A percentile compares a stretch with the other conserved stretches of the same genome.
Conservation (phyloP, 208 protist genomes). For the Wallacemonas collosoma region DNA sequence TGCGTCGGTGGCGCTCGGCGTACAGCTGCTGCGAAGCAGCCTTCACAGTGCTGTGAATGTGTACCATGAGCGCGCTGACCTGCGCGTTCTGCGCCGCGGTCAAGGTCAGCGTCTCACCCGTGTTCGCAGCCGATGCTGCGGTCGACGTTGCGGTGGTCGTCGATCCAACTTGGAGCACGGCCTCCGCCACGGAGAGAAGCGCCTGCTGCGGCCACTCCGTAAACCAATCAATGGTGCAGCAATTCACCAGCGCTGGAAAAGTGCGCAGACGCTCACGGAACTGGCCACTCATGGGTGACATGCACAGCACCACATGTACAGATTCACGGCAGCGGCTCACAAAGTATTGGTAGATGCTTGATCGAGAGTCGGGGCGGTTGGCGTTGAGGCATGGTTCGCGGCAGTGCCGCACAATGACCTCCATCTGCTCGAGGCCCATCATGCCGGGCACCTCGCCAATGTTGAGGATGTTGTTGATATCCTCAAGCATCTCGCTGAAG, state of each 20-base stretch:
- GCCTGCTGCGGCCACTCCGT: slow-evolving; percentile 94
- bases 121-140: background rate
- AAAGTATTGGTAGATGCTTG: slow-evolving; percentile 92
- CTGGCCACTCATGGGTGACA: slow-evolving; percentile 94
- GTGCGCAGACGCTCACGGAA: slow-evolving; percentile 94
- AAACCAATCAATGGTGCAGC: slow-evolving; percentile 98
- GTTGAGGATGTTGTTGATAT: slow-evolving; percentile 98
- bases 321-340: slow-evolving; percentile 91
- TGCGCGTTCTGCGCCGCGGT: slow-evolving; percentile 37
- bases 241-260: slow-evolving; percentile 98
- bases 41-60: slow-evolving; percentile 90
- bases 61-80: slow-evolving; percentile 86
- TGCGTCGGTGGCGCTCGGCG: slow-evolving; percentile 85
- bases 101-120: background rate
- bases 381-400: slow-evolving; percentile 65
- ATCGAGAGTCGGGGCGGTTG: slow-evolving; percentile 88
- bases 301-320: slow-evolving; percentile 95
- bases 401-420: slow-evolving; percentile 88
- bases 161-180: slow-evolving; percentile 33
- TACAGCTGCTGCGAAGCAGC: slow-evolving; percentile 81
- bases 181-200: slow-evolving; percentile 83
- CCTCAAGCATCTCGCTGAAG: slow-evolving; percentile 94
- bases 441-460: slow-evolving; percentile 96
- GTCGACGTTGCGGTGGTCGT: background rate
- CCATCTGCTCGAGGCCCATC: slow-evolving; percentile 94